A percentile compares a stretch with the other conserved stretches of the same genome.
Evolutionary conservation across 2,329 filamentous ascomycete species (phyloP).

Genomic region (Huntiella moniliformis): DNA sequence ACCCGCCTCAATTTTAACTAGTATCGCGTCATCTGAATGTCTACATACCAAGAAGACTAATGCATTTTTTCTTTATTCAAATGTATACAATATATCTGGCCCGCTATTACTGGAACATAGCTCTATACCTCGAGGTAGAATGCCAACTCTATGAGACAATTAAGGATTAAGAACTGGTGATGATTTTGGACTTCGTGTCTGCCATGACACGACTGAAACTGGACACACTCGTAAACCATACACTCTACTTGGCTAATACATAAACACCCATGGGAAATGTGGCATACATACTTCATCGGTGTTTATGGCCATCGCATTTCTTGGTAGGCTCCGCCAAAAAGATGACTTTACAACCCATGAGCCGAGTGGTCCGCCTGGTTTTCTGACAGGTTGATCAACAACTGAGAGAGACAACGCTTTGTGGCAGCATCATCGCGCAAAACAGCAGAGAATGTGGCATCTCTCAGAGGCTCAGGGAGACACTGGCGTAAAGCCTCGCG

Average conservation of each 20-base stretch:
- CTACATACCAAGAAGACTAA: too few species aligned
- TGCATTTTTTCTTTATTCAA: too few species aligned
- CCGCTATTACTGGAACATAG: not conserved
- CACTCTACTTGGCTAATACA: not conserved
- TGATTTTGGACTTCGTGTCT: not conserved
- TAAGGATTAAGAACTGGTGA: not conserved
- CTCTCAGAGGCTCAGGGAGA: constrained; percentile 91
- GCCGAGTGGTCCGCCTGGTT: constrained; percentile 41
- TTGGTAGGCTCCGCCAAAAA: not conserved
- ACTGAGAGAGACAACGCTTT: constrained; percentile 90
- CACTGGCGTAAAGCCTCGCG: constrained; percentile 90
- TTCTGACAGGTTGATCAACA: constrained; percentile 90
- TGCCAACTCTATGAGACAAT: not conserved
- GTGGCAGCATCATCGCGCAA: constrained; percentile 93
- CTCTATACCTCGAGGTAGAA: not conserved
- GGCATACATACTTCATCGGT: not conserved
- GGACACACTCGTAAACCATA: too few species aligned
- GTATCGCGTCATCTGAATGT: too few species aligned
- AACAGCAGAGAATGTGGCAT: constrained; percentile 92
- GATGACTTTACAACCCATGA: constrained; percentile 14
- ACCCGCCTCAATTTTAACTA: too few species aligned
- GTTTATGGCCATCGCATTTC: not conserved
- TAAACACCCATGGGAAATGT: not conserved
- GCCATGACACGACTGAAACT: too few species aligned
- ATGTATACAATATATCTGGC: not conserved